Evolutionary conservation across 148 eudicot genomes (phyloP).

Genomic region (Gaultheria prostrata): DNA sequence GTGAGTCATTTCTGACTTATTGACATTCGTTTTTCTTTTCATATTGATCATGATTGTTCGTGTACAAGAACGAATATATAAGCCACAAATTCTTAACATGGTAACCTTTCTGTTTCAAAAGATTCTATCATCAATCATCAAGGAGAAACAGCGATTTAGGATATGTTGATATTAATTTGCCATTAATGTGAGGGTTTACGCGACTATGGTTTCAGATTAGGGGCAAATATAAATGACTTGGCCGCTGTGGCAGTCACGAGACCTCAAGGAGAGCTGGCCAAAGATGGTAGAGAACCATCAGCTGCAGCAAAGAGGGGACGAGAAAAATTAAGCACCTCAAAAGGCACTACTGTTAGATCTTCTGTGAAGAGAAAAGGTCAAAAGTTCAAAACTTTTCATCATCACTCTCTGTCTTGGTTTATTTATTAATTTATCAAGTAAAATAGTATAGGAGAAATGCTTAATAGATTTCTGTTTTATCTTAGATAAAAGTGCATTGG

Average conservation of each 20-base stretch:
- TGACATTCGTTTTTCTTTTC: neutral
- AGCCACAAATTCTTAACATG: neutral
- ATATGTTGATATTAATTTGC: neutral
- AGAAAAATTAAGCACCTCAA: constrained; percentile 31
- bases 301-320: constrained; percentile 29
- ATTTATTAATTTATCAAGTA: neutral
- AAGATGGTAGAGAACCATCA: constrained; percentile 59
- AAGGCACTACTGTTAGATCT: constrained; percentile 21
- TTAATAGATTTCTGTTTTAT: constrained; percentile 14
- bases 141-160: neutral
- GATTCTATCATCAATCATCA: neutral
- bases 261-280: constrained; percentile 60
- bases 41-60: neutral
- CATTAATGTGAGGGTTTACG: constrained; percentile 7
- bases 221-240: constrained; percentile 46
- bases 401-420: neutral
- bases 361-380: constrained; percentile 33
- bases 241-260: constrained; percentile 53
- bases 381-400: neutral
- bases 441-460: neutral
- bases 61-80: neutral
- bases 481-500: constrained; percentile 46
- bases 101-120: neutral
- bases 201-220: constrained; percentile 48
- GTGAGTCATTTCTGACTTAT: neutral